These are phyloP conservation scores for Quillaja saponaria DNA, from an alignment of 306 rosid species.

Conservation along the genomic window DNA sequence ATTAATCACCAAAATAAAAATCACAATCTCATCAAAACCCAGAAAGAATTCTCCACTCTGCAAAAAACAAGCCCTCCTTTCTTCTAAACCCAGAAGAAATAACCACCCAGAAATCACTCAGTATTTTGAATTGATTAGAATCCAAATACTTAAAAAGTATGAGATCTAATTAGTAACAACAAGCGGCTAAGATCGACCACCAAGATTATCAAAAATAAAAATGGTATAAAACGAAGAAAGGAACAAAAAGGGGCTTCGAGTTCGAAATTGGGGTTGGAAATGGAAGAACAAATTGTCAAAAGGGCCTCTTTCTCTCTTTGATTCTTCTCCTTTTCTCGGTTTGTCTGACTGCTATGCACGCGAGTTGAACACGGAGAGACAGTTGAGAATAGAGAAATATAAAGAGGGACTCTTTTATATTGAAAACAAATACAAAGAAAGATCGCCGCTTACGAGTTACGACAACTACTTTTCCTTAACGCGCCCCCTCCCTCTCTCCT, in stretches of 20 bases:
- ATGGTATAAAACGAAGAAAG: slow-evolving; percentile 19
- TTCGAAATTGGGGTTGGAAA: neutral
- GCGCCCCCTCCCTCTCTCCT: slow-evolving; percentile 20
- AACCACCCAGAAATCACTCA: slow-evolving; percentile 24
- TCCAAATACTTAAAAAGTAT: slow-evolving; percentile 14
- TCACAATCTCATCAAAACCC: slow-evolving; percentile 35
- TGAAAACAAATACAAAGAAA: slow-evolving; percentile 19
- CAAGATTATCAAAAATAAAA: slow-evolving; percentile 23
- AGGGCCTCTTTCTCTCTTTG: slow-evolving; percentile 11
- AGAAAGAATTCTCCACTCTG: slow-evolving; percentile 25
- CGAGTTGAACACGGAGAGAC: slow-evolving; percentile 83
- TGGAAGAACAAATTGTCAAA: slow-evolving; percentile 26
- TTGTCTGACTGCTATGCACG: slow-evolving; percentile 53
- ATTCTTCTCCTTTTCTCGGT: slow-evolving; percentile 38
- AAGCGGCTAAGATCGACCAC: slow-evolving; percentile 37
- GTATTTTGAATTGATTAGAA: slow-evolving; percentile 9
- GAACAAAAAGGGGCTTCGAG: slow-evolving; percentile 26
- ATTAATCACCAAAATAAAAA: slow-evolving; percentile 31
- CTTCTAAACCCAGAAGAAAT: neutral
- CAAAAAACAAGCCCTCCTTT: slow-evolving; percentile 28
- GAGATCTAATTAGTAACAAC: slow-evolving; percentile 39
- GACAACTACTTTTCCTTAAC: slow-evolving; percentile 37
- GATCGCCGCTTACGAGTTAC: neutral
- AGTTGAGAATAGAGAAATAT: slow-evolving; percentile 54
- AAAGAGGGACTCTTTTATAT: slow-evolving; percentile 10